Evolutionary conservation across 495 filamentous ascomycete species (phyloP).

Genomic region (Trichoderma virens): DNA sequence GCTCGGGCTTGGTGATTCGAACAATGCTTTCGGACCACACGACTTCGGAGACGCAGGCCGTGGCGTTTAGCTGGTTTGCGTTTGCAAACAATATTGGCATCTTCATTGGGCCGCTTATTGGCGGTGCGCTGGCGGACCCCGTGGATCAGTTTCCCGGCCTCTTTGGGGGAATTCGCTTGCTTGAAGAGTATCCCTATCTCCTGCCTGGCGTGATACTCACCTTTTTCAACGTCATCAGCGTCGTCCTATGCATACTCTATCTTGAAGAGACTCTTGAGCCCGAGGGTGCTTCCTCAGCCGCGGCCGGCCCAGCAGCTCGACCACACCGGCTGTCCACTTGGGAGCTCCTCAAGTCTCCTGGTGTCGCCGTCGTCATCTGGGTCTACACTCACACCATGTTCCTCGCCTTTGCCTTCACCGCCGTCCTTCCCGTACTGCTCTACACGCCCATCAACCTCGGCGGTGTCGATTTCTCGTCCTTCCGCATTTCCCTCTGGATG

Average conservation of each 20-base stretch:
- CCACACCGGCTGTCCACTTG: conserved; percentile 37
- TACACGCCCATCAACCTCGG: conserved; percentile 48
- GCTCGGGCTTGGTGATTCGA: conserved; percentile 59
- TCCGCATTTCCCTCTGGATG: conserved; percentile 53
- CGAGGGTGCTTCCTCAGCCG: conserved; percentile 9
- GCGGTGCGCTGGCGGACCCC: conserved; percentile 55
- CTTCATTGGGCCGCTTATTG: conserved; percentile 57
- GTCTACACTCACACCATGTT: conserved; percentile 54
- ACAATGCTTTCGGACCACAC: conserved; percentile 66
- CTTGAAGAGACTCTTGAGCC: conserved; percentile 47
- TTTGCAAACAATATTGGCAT: conserved; percentile 64
- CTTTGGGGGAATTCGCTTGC: conserved; percentile 49
- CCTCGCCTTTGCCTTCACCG: conserved; percentile 57
- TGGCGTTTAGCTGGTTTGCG: conserved; percentile 65
- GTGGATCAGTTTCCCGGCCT: conserved; percentile 45
- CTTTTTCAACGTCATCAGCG: conserved; percentile 39
- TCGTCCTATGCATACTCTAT: conserved; percentile 39
- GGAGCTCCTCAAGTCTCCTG: conserved; percentile 51
- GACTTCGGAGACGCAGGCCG: conserved; percentile 56
- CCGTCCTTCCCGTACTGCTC: conserved; percentile 56
- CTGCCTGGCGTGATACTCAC: conserved; percentile 51
- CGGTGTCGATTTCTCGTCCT: conserved; percentile 51
- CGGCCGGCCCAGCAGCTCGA: conserved; percentile 17
- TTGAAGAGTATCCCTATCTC: conserved; percentile 56
- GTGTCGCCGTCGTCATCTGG: conserved; percentile 54